Conservation (phyloP, 176 grass and related monocot species). For the Carex scoparia region DNA sequence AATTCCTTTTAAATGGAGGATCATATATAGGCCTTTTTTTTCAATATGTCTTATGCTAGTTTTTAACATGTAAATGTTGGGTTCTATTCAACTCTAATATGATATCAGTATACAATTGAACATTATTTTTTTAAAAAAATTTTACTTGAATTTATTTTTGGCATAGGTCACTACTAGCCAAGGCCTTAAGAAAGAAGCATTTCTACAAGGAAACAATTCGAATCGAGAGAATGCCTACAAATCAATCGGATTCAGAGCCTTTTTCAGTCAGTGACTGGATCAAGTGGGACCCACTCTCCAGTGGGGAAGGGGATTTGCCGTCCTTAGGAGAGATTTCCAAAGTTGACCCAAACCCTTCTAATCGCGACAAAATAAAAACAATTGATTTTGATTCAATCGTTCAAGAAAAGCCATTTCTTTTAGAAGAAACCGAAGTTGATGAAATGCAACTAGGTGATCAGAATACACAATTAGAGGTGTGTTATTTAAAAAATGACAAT, state of each 20-base stretch:
- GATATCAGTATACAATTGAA: not conserved
- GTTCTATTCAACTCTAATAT: not conserved
- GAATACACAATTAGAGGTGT: not conserved
- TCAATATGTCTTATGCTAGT: not conserved
- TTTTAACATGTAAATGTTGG: not conserved
- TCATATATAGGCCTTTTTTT: not conserved
- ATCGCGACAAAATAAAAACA: conserved; percentile 15
- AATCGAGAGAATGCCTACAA: conserved; percentile 52
- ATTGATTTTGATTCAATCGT: conserved; percentile 31
- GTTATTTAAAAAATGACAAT: not conserved
- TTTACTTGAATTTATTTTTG: not conserved
- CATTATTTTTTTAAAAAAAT: not conserved
- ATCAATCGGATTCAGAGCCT: conserved; percentile 33
- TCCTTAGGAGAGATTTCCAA: conserved; percentile 39
- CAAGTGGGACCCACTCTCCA: conserved; percentile 49
- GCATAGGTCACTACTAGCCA: conserved; percentile 50
- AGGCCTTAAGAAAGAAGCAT: conserved; percentile 72
- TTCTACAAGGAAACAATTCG: conserved; percentile 85
- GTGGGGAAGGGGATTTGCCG: conserved; percentile 42
- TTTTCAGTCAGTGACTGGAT: conserved; percentile 54
- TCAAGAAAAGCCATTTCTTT: conserved; percentile 21
- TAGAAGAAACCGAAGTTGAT: conserved; percentile 26
- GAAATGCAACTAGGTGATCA: conserved; percentile 4
- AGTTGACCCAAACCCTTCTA: conserved; percentile 13
- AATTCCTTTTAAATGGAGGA: not conserved